These are phyloP conservation scores for Tubosaeta sp. DNA, from an alignment of 768 basidiomycete species.

Conservation along the genomic window DNA sequence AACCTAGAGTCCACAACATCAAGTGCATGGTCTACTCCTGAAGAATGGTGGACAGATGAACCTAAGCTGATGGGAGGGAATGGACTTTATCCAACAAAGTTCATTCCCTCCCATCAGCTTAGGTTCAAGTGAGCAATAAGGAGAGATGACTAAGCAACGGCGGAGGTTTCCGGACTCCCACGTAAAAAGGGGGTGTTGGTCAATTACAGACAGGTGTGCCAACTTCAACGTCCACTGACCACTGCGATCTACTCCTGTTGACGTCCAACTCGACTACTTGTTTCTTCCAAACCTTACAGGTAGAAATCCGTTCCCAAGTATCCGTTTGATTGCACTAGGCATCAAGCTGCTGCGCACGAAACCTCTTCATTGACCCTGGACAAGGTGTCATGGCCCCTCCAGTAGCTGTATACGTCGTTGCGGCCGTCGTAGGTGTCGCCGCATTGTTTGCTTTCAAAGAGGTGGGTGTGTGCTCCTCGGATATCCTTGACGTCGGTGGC, in stretches of 20 bases:
- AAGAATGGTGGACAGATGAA: too few species aligned
- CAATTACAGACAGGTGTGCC: slow-evolving; percentile 9
- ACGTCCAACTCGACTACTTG: background rate
- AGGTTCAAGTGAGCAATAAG: too few species aligned
- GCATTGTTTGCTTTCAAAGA: slow-evolving; percentile 55
- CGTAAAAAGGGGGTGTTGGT: slow-evolving; percentile 15
- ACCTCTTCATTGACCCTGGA: slow-evolving; percentile 4
- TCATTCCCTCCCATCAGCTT: too few species aligned
- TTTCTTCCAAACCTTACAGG: background rate
- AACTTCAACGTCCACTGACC: background rate
- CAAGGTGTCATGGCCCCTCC: slow-evolving; percentile 23
- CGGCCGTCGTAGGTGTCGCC: slow-evolving; percentile 47
- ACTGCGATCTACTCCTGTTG: background rate
- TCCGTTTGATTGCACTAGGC: background rate
- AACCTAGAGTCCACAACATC: too few species aligned
- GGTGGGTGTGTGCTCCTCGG: slow-evolving; percentile 33
- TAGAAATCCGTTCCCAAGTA: background rate
- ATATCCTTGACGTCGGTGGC: background rate
- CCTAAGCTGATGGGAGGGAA: too few species aligned
- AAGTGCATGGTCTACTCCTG: too few species aligned
- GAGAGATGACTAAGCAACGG: background rate
- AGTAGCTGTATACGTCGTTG: slow-evolving; percentile 46
- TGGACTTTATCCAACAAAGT: too few species aligned
- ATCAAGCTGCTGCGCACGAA: slow-evolving; percentile 13
- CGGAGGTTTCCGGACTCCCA: background rate